Base-by-base conservation (phyloP, 176 grass and related monocot species). In the Triticum aestivum region DNA sequence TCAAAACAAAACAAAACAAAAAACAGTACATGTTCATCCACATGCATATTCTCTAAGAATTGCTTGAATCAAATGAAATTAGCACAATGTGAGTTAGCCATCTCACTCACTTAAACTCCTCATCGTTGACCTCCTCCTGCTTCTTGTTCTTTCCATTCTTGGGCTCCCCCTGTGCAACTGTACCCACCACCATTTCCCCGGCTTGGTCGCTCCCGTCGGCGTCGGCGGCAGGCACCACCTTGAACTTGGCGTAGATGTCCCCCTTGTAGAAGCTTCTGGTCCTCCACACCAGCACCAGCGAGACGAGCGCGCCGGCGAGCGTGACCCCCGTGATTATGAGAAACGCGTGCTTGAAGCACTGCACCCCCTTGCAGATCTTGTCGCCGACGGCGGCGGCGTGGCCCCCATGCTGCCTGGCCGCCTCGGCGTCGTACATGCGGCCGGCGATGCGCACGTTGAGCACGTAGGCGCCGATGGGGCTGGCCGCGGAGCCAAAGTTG, bases 401-500 rank as follows among this genome's bases (percentile, higher is more conserved):
- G 0, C 89, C 85, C 3, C 69, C 85, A 61, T 91, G 26, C 87
- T 89, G 90, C 87, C 11, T 86, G 1, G 20, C 61, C 0, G 86
- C 90, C 82, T 92, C 82, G 58, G 79, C 83, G 44, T 92, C 87
- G 44, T 92, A 92, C 86, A 92, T 69, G 6, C 79, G 44, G 0
- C 96, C 93, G 9, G 93, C 67, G 58, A 95, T 54, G 38, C 77
- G 52, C 5, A 97, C 90, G 67, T 91, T 93, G 11, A 93, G 89
- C 21, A 93, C 75, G 56, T 95, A 91, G 0, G 91, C 85, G 8
- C 90, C 96, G 8, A 92, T 79, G 26, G 96, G 96, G 69, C 96
- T 98, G 6, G 96, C 93, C 0, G 88, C 88, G 9, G 90, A 80
- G 11, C 96, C 96, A 38, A 98, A 92, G 87, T 98, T 98, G 88